Evolutionary conservation across 768 basidiomycete genomes (phyloP).

Genomic region (Pulveroboletus sp.): DNA sequence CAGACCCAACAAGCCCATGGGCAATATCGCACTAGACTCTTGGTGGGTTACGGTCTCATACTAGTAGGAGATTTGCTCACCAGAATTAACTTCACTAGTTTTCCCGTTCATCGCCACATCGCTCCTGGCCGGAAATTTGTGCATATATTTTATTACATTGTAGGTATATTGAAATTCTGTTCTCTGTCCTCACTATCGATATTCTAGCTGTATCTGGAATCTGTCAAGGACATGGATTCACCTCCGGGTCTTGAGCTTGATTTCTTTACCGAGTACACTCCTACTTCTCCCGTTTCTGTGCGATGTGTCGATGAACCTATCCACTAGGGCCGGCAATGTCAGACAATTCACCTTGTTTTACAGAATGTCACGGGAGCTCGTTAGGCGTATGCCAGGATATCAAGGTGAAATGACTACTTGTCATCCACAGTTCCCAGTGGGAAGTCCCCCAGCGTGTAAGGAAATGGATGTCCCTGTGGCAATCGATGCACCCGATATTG

Average conservation of each 20-base stretch:
- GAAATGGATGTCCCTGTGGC: conserved; percentile 18
- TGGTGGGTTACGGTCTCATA: conserved; percentile 37
- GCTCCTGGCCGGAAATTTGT: conserved; percentile 26
- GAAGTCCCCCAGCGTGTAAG: conserved; percentile 25
- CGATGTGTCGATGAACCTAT: not conserved
- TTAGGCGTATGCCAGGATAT: conserved; percentile 45
- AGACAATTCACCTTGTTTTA: conserved; percentile 47
- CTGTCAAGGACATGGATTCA: conserved; percentile 37
- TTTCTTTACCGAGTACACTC: conserved; percentile 41
- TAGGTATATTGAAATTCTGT: conserved; percentile 11
- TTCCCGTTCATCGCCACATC: conserved; percentile 15
- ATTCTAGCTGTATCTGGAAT: conserved; percentile 41
- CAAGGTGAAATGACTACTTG: conserved; percentile 6
- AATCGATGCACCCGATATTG: conserved; percentile 27
- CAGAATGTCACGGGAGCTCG: conserved; percentile 51
- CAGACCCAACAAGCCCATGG: conserved; percentile 57
- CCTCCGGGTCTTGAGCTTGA: conserved; percentile 43
- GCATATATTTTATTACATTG: conserved; percentile 30
- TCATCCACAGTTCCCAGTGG: conserved; percentile 27
- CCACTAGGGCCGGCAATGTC: conserved; percentile 33
- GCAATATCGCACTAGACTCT: conserved; percentile 38
- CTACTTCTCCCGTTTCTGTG: not conserved
- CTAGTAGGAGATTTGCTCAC: not conserved
- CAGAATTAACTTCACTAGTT: conserved; percentile 17
- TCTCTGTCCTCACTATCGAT: not conserved